These are phyloP conservation scores for Cichorium intybus DNA, from an alignment of 140 eudicot species.

Conservation along the genomic window DNA sequence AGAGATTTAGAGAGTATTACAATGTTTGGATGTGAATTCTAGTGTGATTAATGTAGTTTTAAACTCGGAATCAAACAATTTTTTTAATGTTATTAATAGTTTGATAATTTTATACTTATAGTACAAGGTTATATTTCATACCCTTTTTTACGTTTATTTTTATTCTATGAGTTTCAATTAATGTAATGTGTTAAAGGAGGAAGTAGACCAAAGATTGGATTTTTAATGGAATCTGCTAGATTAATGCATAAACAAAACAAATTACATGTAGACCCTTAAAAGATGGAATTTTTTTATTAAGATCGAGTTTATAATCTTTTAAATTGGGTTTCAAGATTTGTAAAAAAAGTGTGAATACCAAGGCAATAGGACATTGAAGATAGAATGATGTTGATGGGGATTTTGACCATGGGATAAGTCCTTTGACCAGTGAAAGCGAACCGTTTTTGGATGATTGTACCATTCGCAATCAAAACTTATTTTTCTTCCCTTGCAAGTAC, in stretches of 20 bases:
- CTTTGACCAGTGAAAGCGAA: slow-evolving; percentile 27
- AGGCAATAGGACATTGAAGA: slow-evolving; percentile 5
- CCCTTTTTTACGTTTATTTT: too few species aligned
- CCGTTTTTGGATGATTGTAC: slow-evolving; percentile 19
- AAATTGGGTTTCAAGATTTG: background rate
- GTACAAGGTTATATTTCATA: background rate
- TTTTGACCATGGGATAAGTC: slow-evolving; percentile 30
- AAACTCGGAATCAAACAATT: background rate
- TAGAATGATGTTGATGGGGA: slow-evolving; percentile 23
- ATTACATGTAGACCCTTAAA: too few species aligned
- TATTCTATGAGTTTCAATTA: too few species aligned
- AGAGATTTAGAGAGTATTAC: slow-evolving; percentile 13
- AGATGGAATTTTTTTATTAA: background rate
- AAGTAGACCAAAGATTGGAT: background rate
- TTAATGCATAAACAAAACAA: background rate
- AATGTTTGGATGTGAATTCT: slow-evolving; percentile 7
- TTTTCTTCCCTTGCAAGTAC: slow-evolving; percentile 28
- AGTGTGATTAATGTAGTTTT: slow-evolving; percentile 5
- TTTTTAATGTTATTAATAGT: background rate
- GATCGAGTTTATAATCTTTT: background rate
- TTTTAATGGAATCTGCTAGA: background rate
- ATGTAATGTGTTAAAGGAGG: too few species aligned
- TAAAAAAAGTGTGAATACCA: slow-evolving; percentile 10
- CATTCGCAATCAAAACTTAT: slow-evolving; percentile 20
- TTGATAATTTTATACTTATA: background rate